phyloP scores from a whole-genome alignment of 805 yeast genomes.

The Torulaspora quercuum region DNA sequence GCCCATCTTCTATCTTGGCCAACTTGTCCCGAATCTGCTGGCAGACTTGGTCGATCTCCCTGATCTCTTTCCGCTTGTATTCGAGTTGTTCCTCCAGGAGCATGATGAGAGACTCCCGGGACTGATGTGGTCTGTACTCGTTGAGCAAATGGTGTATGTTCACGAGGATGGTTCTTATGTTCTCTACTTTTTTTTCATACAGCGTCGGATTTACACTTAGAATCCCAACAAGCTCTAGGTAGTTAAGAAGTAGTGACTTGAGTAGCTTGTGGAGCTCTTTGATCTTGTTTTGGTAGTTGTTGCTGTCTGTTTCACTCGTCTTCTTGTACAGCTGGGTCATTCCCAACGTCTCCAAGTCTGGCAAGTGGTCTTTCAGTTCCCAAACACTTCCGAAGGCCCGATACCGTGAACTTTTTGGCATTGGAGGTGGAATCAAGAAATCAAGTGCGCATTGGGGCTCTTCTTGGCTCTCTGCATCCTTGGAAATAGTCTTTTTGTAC shows the following conservation, averaged over 20 bases:
- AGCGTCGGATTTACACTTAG: slow-evolving; percentile 69
- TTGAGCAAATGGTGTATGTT: slow-evolving; percentile 90
- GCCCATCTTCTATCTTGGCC: slow-evolving; percentile 31
- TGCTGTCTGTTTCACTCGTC: slow-evolving; percentile 18
- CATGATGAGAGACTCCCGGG: slow-evolving; percentile 82
- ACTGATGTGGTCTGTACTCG: slow-evolving; percentile 92
- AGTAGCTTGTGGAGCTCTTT: slow-evolving; percentile 75
- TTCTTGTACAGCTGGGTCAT: slow-evolving; percentile 64
- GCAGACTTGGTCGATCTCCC: slow-evolving; percentile 40
- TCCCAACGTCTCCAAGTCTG: slow-evolving; percentile 72
- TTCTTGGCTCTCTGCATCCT: slow-evolving; percentile 45
- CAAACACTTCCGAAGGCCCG: slow-evolving; percentile 88
- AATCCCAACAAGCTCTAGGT: slow-evolving; percentile 76
- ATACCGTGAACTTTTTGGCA: slow-evolving; percentile 63
- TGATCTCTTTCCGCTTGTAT: slow-evolving; percentile 54
- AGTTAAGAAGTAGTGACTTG: slow-evolving; percentile 74
- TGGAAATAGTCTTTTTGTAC: slow-evolving; percentile 27
- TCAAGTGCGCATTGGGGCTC: slow-evolving; percentile 40
- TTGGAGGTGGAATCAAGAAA: slow-evolving; percentile 61
- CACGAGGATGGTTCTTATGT: slow-evolving; percentile 73
- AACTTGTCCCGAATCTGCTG: slow-evolving; percentile 41
- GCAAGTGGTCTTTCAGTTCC: slow-evolving; percentile 72
- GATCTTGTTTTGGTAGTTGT: slow-evolving; percentile 49
- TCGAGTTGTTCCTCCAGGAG: slow-evolving; percentile 68
- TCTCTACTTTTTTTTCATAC: slow-evolving; percentile 63